Percentiles rank a stretch among this genome's conserved stretches.
phyloP scores from a whole-genome alignment of 768 basidiomycete species.

The Trametes elegans region DNA sequence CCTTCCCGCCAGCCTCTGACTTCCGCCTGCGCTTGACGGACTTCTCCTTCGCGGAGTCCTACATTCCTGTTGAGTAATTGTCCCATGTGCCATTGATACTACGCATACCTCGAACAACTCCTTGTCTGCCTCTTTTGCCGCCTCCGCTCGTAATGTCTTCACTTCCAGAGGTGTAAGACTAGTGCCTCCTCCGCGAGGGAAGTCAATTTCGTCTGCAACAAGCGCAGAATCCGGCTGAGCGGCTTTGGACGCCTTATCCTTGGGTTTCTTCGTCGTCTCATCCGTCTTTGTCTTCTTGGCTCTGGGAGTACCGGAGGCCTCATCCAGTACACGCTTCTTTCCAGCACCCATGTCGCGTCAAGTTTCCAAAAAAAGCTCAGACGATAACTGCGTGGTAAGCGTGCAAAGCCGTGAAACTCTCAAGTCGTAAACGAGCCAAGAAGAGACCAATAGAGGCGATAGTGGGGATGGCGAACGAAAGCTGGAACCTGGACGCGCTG shows the following conservation, averaged over 20 bases:
- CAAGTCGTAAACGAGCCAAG: neutral
- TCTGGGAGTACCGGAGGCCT: conserved; percentile 44
- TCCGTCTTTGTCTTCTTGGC: conserved; percentile 61
- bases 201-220: conserved; percentile 76
- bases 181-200: conserved; percentile 94
- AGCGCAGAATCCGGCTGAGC: conserved; percentile 37
- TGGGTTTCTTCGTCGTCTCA: conserved; percentile 30
- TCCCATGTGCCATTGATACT: conserved; percentile 12
- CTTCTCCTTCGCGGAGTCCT: conserved; percentile 41
- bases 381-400: no score
- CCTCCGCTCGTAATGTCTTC: conserved; percentile 83
- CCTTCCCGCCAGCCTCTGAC: conserved; percentile 37
- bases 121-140: conserved; percentile 75
- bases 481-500: neutral
- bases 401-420: neutral
- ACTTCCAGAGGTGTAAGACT: conserved; percentile 86
- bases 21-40: conserved; percentile 48
- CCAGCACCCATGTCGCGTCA: conserved; percentile 39
- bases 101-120: conserved; percentile 74
- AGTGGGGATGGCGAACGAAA: neutral
- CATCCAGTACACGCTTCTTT: conserved; percentile 64
- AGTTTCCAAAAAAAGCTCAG: neutral
- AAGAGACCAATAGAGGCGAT: neutral
- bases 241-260: conserved; percentile 27
- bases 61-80: neutral